These are phyloP conservation scores for Tylopilus plumbeoviolaceoides DNA, from an alignment of 768 basidiomycete species.

Conservation along the genomic window DNA sequence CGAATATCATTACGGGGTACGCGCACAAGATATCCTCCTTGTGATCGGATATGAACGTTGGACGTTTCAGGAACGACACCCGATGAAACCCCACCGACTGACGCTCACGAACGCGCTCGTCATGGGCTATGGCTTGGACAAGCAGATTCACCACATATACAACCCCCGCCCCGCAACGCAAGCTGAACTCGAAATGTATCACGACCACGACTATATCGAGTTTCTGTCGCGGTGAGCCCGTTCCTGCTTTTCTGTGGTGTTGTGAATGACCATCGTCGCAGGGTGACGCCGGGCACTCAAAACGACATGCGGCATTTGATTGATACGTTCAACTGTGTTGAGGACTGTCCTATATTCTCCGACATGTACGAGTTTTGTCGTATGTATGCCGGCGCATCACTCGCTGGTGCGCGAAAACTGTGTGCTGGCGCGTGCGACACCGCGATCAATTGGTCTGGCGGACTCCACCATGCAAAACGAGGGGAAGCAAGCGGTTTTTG, in stretches of 20 bases:
- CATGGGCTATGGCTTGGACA: conserved; percentile 93
- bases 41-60: conserved; percentile 1
- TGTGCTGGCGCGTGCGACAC: conserved; percentile 86
- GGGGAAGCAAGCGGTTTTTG: conserved; percentile 98
- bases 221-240: conserved; percentile 78
- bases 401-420: conserved; percentile 88
- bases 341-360: conserved; percentile 95
- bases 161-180: conserved; percentile 85
- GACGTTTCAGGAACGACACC: conserved; percentile 79
- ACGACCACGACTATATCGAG: conserved; percentile 93
- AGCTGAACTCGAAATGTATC: conserved; percentile 86
- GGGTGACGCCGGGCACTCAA: conserved; percentile 79
- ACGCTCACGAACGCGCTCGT: conserved; percentile 95
- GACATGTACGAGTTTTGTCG: conserved; percentile 94
- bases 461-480: conserved; percentile 96
- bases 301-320: conserved; percentile 71
- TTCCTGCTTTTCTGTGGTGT: background rate
- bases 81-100: conserved; percentile 98
- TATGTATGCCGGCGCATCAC: conserved; percentile 89
- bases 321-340: conserved; percentile 89
- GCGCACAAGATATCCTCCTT: conserved; percentile 16
- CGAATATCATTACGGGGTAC: conserved; percentile 93
- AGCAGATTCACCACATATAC: conserved; percentile 90
- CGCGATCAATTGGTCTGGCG: conserved; percentile 98
- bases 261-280: conserved; percentile 26